Base-by-base conservation (phyloP, 257 asterid species). In the Oldenlandia corymbosa region DNA sequence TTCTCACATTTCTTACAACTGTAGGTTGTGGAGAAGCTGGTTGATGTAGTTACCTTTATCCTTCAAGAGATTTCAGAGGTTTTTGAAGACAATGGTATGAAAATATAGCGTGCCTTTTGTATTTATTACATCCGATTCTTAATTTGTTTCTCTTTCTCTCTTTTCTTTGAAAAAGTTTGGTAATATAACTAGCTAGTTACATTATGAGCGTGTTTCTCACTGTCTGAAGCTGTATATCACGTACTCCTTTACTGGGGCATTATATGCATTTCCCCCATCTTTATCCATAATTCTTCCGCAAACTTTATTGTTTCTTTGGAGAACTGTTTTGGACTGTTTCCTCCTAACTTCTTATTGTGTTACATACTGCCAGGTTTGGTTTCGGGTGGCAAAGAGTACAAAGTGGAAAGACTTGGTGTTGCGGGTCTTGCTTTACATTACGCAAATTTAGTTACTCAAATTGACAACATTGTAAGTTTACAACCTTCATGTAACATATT, bases 371-470 rank as follows among this genome's bases (percentile, higher is more conserved):
- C 88, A 91, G 98, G 88, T 12, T 75, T 74, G 52, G 72, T 72
- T 18, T 76, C 83, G 37, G 72, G 72, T 62, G 74, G 79, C 73
- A 83, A 73, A 73, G 86, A 71, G 62, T 68, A 65, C 14, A 81
- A 78, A 75, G 81, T 90, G 63, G 95, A 88, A 74, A 82, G 96
- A 74, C 78, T 92, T 14, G 98, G 98, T 37, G 86, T 43, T 62
- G 93, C 95, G 31, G 95, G 98, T 75, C 95, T 92, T 71, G 95
- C 97, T 64, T 76, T 92, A 68, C 98, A 92, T 79, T 92, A 92
- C 73, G 98, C 98, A 61, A 92, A 85, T 84, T 76, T 92, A 74
- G 80, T 92, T 71, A 85, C 88, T 69, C 95, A 92, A 70, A 92
- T 92, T 32, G 98, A 92, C 69, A 92, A 83, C 66, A 76, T 92